phyloP scores from a whole-genome alignment of 108 stramenopile genomes.

The Nitzschia sp. region DNA sequence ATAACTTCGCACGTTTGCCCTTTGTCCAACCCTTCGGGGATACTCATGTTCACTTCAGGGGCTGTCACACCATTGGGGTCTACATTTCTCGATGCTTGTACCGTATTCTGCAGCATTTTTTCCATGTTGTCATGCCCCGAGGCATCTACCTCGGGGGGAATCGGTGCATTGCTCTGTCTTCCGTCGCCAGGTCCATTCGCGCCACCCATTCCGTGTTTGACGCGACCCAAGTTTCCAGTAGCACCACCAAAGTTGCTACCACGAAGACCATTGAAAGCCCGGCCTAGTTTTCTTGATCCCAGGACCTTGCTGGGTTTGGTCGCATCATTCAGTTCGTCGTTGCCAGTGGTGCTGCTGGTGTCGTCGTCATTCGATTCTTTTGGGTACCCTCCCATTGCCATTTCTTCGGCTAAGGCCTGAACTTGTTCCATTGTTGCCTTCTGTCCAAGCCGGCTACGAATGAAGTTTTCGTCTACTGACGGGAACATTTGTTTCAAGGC shows the following conservation, averaged over 20 bases:
- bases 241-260: constrained; percentile 9
- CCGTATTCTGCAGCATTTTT: constrained; percentile 51
- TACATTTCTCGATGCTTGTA: constrained; percentile 45
- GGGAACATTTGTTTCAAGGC: constrained; percentile 76
- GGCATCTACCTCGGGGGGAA: constrained; percentile 39
- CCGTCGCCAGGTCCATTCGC: not conserved
- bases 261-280: constrained; percentile 22
- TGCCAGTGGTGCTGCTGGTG: not conserved
- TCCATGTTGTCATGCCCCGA: constrained; percentile 55
- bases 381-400: constrained; percentile 41
- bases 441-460: constrained; percentile 52
- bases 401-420: constrained; percentile 53
- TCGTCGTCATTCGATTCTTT: not conserved
- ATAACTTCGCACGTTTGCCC: constrained; percentile 67
- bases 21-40: constrained; percentile 67
- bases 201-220: not conserved
- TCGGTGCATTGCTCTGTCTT: not conserved
- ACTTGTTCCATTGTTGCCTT: constrained; percentile 62
- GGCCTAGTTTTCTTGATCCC: constrained; percentile 37
- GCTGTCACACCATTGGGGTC: constrained; percentile 51
- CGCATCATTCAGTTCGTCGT: not conserved
- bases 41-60: constrained; percentile 27
- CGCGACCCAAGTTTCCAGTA: constrained; percentile 1
- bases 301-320: constrained; percentile 25
- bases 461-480: constrained; percentile 37